Evolutionary conservation across 2,329 filamentous ascomycete species (phyloP).

Genomic region (Venturia aucupariae): DNA sequence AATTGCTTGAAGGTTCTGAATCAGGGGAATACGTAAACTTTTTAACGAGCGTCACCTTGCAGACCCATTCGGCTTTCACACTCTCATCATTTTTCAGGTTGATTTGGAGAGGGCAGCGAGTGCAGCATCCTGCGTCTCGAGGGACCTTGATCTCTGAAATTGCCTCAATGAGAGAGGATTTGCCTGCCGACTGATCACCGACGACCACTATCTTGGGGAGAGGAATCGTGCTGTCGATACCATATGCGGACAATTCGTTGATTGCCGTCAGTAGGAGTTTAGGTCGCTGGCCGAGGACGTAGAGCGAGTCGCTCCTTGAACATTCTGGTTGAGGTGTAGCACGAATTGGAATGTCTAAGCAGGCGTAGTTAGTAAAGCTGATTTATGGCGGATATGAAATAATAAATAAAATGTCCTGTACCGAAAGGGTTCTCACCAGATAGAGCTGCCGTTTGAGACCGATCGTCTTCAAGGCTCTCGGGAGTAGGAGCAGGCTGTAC

Average conservation of each 20-base stretch:
- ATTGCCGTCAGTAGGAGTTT: slow-evolving; percentile 58
- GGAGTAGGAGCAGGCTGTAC: not conserved
- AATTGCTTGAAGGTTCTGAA: slow-evolving; percentile 29
- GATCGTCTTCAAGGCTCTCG: not conserved
- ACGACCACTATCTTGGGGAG: slow-evolving; percentile 75
- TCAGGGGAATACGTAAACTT: slow-evolving; percentile 45
- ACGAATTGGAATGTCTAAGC: not conserved
- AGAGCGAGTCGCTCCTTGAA: slow-evolving; percentile 21
- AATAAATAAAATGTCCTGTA: not conserved
- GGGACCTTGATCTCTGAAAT: slow-evolving; percentile 60
- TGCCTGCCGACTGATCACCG: slow-evolving; percentile 78
- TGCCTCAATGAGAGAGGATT: slow-evolving; percentile 51
- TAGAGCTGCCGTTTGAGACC: not conserved
- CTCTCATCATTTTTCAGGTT: slow-evolving; percentile 35
- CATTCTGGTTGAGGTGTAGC: not conserved
- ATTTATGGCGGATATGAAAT: not conserved
- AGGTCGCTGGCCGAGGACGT: slow-evolving; percentile 51
- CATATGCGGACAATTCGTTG: slow-evolving; percentile 25
- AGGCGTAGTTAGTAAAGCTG: not conserved
- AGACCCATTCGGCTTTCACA: slow-evolving; percentile 53
- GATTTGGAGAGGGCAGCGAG: slow-evolving; percentile 66
- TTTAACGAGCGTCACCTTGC: slow-evolving; percentile 55
- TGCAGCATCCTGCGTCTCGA: slow-evolving; percentile 63
- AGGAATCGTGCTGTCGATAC: slow-evolving; percentile 32
- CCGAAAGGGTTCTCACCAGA: not conserved